These are phyloP conservation scores for Globisporangium megalacanthum DNA, from an alignment of 352 stramenopile genomes.

Conservation along the genomic window DNA sequence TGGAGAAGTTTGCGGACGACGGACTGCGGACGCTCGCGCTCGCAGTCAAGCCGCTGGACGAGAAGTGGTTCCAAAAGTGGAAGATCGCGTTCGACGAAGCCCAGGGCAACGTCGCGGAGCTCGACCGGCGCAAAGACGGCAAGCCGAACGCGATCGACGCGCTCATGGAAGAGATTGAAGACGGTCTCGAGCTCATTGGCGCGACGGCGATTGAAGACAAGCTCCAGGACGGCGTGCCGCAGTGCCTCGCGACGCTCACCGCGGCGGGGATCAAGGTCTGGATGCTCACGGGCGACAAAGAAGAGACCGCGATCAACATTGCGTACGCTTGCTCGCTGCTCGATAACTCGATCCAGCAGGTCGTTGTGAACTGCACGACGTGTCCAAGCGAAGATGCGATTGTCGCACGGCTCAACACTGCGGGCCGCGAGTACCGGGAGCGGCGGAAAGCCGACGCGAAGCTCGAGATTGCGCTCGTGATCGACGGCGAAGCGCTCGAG, in stretches of 20 bases:
- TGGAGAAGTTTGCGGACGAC: slow-evolving; percentile 80
- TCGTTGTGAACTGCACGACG: slow-evolving; percentile 57
- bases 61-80: slow-evolving; percentile 64
- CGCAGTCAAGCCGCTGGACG: slow-evolving; percentile 43
- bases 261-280: slow-evolving; percentile 88
- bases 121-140: slow-evolving; percentile 74
- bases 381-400: slow-evolving; percentile 52
- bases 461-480: slow-evolving; percentile 48
- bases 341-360: slow-evolving; percentile 81
- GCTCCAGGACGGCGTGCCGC: slow-evolving; percentile 87
- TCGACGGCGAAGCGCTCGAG: slow-evolving; percentile 46
- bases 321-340: slow-evolving; percentile 87
- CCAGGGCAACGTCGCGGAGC: slow-evolving; percentile 65
- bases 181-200: slow-evolving; percentile 75
- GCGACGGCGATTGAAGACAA: slow-evolving; percentile 94
- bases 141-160: slow-evolving; percentile 62
- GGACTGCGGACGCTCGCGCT: slow-evolving; percentile 84
- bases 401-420: slow-evolving; percentile 24
- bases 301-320: slow-evolving; percentile 95
- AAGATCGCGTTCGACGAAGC: slow-evolving; percentile 54
- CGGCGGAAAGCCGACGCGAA: neutral
- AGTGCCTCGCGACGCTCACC: slow-evolving; percentile 82
- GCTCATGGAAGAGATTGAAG: slow-evolving; percentile 76
- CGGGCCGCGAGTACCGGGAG: slow-evolving; percentile 15
- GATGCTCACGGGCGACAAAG: slow-evolving; percentile 93